Evolutionary conservation across 257 asterid genomes (phyloP).

Genomic region (Osmanthus fragrans): DNA sequence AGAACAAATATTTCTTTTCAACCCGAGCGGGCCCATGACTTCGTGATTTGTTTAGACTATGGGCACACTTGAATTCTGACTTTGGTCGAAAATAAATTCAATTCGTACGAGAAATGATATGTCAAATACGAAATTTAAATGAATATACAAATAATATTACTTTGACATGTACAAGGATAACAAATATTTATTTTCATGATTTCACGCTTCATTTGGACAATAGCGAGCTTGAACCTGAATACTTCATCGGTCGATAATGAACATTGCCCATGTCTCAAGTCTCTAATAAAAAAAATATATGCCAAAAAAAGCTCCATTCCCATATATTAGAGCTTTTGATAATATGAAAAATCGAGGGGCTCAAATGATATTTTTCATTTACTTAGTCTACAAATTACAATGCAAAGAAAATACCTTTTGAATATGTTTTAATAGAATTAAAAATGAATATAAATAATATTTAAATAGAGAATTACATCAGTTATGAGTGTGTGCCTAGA

Average conservation of each 20-base stretch:
- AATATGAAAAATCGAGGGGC: background rate
- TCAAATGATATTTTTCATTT: background rate
- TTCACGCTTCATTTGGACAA: no score
- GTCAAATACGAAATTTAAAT: no score
- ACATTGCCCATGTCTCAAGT: no score
- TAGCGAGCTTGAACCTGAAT: no score
- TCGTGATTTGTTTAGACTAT: background rate
- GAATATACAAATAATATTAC: no score
- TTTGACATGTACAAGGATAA: no score
- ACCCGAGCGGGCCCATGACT: background rate
- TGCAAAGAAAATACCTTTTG: conserved; percentile 23
- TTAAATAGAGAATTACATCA: conserved; percentile 17
- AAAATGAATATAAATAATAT: background rate
- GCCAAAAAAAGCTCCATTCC: background rate
- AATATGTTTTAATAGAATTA: conserved; percentile 15
- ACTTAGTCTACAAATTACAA: conserved; percentile 15
- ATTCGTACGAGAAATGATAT: no score
- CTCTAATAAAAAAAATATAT: background rate
- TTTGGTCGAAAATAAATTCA: no score
- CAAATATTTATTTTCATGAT: no score
- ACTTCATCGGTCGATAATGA: no score
- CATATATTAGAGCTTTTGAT: background rate
- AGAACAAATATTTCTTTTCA: conserved; percentile 19
- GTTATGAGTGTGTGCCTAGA: conserved; percentile 46
- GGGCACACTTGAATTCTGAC: no score